phyloP scores from a whole-genome alignment of 2,329 filamentous ascomycete species.

The Stagonosporopsis tanaceti region DNA sequence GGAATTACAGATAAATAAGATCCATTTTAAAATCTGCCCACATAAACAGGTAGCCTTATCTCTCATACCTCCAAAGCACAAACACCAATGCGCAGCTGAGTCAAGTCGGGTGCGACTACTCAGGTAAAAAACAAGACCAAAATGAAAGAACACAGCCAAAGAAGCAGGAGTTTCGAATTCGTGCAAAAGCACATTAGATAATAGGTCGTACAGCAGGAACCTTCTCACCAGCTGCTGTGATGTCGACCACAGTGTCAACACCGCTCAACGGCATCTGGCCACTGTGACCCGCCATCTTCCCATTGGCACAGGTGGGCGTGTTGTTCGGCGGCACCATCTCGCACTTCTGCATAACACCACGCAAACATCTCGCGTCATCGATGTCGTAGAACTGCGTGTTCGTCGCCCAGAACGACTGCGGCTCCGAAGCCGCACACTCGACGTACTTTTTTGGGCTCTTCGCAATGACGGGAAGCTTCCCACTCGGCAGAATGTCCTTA shows the following conservation, averaged over 20 bases:
- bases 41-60: too few relatives aligned
- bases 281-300: constrained; percentile 20
- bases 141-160: background rate
- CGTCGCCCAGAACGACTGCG: constrained; percentile 15
- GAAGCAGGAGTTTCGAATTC: background rate
- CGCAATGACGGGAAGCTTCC: constrained; percentile 26
- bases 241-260: constrained; percentile 21
- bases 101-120: too few relatives aligned
- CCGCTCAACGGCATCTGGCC: constrained; percentile 20
- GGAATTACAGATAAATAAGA: too few relatives aligned
- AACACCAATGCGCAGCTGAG: too few relatives aligned
- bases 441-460: constrained; percentile 26
- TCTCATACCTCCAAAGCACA: too few relatives aligned
- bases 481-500: constrained; percentile 54
- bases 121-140: background rate
- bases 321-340: constrained; percentile 24
- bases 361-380: constrained; percentile 12
- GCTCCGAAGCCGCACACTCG: constrained; percentile 21
- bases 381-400: constrained; percentile 55
- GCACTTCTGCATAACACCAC: constrained; percentile 30
- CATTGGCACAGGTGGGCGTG: constrained; percentile 27
- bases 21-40: too few relatives aligned
- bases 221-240: constrained; percentile 22
- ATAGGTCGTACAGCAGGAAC: constrained; percentile 6
- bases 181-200: background rate